Evolutionary conservation across 192 early-diverging fungal genomes (phyloP), one percentile per base, ranked within the genome.

Genomic region (Lunasporangiospora selenospora): DNA sequence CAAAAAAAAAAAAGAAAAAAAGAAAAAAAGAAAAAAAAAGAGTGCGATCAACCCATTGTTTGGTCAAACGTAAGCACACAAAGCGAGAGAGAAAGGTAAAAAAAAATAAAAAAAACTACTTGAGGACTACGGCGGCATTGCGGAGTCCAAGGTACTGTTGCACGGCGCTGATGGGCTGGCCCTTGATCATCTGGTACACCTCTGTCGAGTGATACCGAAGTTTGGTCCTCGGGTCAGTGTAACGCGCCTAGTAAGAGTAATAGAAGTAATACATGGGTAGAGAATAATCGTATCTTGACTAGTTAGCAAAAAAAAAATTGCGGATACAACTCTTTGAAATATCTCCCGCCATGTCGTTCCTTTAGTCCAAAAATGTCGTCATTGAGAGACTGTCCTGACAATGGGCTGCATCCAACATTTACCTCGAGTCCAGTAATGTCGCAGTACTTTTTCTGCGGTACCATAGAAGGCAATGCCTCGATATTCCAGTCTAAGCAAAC

Each of bases 391-490:
- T n/a, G n/a, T n/a, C n/a, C n/a, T n/a, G n/a, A n/a, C n/a, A n/a
- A n/a, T n/a, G n/a, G n/a, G n/a, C n/a, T n/a, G n/a, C n/a, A n/a
- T n/a, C n/a, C n/a, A n/a, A n/a, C n/a, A n/a, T 48, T 37, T 78
- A 86, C 87, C 77, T 92, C 89, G 38, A 95, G 76, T 18, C 93
- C 93, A 7, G 93, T 95, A 45, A 95, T 86, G 64, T 95, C 93
- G 67, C 93, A 95, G 78, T 95, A 95, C 64, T 94, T 94, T 77
- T 93, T 93, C 63, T 87, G 85, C 12, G 93, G 93, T 32, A 79
- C 49, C 53, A 95, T 75, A 26, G 93, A 94, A 24, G 93, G 93
- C 53, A 91, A 80, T 12, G 90, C 90, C 64, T 95, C 90, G 32
- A 94, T 92, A 41, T 81, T 89, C 82, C 88, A 90, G 75, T 92